Conservation (phyloP, 176 grass and related monocot species). For the Triticum turgidum region DNA sequence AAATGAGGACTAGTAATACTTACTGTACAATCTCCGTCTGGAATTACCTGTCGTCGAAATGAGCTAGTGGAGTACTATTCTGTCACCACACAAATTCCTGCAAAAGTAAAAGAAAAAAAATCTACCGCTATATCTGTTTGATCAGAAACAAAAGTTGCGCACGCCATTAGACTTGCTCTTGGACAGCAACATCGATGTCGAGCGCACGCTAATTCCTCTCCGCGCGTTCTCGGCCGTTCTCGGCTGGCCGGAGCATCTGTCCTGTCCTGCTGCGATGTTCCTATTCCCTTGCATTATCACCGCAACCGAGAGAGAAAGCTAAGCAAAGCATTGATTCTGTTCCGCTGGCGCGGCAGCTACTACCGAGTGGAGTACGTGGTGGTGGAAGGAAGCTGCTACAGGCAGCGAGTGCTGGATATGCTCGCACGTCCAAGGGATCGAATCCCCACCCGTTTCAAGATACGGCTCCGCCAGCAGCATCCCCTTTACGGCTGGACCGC, state of each 20-base stretch:
- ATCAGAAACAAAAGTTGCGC: neutral
- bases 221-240: neutral
- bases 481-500: neutral
- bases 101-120: no score
- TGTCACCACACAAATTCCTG: no score
- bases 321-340: neutral
- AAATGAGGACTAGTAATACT: neutral
- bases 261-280: neutral
- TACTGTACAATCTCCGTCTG: no score
- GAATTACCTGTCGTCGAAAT: no score
- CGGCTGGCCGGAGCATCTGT: neutral
- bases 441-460: neutral
- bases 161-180: neutral
- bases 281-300: neutral
- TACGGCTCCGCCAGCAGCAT: neutral
- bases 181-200: neutral
- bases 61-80: no score
- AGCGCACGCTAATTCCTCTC: neutral
- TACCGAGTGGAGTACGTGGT: neutral
- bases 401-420: neutral
- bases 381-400: neutral
- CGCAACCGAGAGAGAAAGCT: no score
- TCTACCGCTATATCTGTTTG: no score
- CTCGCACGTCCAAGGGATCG: neutral
- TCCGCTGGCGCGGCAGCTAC: neutral